Evolutionary conservation across 2,329 filamentous ascomycete species (phyloP), one percentile per base, ranked within the genome.

Genomic region (Aureobasidium sp.): DNA sequence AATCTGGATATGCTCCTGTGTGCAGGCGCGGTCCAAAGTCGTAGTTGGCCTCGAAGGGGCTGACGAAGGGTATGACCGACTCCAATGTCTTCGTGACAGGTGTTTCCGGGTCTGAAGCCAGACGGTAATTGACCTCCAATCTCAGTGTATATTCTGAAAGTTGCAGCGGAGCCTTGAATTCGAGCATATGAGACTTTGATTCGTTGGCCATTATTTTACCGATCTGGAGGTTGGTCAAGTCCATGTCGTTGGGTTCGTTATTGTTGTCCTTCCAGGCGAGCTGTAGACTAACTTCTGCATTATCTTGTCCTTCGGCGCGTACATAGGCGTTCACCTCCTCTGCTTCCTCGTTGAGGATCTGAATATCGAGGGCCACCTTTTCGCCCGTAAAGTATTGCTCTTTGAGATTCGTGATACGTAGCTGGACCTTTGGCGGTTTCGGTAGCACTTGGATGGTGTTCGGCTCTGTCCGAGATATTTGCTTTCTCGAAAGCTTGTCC

Each of bases 31-130:
- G 91, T 13, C 87, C 81, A 64, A 97, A 85, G 64, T 95, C 90
- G 72, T 96, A 97, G 69, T 89, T 94, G 16, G 91, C 90, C 75
- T 96, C 91, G 68, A 99, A 97, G 0, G 93, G 91, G 54, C 85
- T 87, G 59, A 90, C 85, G 61, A 97, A 82, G 41, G 85, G 82
- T 5, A 97, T 73, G 59, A 87, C 85, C 42, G 89, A 81, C 1
- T 84, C 80, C 27, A 88, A 76, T 2, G 82, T 84, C 73, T 95
- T 93, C 41, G 86, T 85, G 42, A 97, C 88, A 1, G 88, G 86
- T 1, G 91, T 96, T 55, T 89, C 87, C 0, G 85, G 78, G 70
- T 97, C 92, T 6, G 89, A 89, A 3, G 86, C 78, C 1, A 97
- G 80, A 68, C 89, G 85, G 71, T 99, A 99, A 66, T 86, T 87